Percentiles rank a stretch among this genome's conserved stretches.
Conservation (phyloP, 2,329 filamentous ascomycete species). For the Fusarium metavorans region DNA sequence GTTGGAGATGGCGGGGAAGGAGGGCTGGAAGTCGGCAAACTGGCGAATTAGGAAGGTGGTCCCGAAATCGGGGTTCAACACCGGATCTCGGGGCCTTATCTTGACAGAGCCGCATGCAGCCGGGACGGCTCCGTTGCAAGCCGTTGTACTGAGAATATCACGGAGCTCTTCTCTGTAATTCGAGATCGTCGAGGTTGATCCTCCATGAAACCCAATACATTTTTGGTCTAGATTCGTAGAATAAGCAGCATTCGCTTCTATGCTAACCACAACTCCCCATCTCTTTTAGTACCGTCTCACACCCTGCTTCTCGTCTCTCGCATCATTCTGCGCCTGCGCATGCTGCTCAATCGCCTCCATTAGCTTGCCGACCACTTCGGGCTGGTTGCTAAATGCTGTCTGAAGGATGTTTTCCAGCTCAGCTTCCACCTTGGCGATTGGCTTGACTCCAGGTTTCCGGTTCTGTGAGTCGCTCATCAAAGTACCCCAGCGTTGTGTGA, state of each 20-base stretch:
- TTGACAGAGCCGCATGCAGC: background rate
- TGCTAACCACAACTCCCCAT: background rate
- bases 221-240: constrained; percentile 7
- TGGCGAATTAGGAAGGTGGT: background rate
- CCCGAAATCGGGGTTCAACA: constrained; percentile 16
- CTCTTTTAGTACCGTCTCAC: constrained; percentile 46
- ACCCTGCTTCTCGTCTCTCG: constrained; percentile 51
- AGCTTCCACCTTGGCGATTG: constrained; percentile 64
- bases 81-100: constrained; percentile 27
- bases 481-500: constrained; percentile 70
- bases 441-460: constrained; percentile 62
- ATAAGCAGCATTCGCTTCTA: constrained; percentile 14
- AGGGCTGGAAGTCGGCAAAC: constrained; percentile 3
- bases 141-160: constrained; percentile 2
- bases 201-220: background rate
- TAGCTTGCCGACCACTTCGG: constrained; percentile 69
- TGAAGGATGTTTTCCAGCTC: constrained; percentile 69
- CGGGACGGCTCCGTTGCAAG: constrained; percentile 21
- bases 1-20: background rate
- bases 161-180: background rate
- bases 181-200: background rate
- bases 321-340: constrained; percentile 64
- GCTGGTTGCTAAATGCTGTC: constrained; percentile 69
- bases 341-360: constrained; percentile 72
- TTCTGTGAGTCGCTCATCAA: constrained; percentile 62